phyloP scores from a whole-genome alignment of 306 rosid genomes.

The Vigna angularis region DNA sequence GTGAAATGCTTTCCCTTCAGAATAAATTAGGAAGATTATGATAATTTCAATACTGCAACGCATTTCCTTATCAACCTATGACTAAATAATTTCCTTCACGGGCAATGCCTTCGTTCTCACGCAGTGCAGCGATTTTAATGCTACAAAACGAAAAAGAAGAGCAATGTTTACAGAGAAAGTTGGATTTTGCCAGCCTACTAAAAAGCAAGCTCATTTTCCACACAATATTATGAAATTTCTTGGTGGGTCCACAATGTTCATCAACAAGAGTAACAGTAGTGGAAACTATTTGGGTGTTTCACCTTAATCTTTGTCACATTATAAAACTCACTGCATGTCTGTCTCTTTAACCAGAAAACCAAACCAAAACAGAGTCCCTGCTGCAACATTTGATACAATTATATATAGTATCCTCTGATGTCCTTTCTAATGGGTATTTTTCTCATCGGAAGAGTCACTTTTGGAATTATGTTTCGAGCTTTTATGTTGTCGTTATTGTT shows the following conservation, averaged over 20 bases:
- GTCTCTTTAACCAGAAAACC: conserved; percentile 5
- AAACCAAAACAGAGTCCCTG: not conserved
- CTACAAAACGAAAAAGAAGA: not conserved
- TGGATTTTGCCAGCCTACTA: not conserved
- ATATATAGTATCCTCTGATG: not conserved
- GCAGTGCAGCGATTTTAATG: not conserved
- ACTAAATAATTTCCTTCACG: conserved; percentile 1
- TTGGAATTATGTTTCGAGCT: conserved; percentile 18
- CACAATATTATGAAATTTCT: not conserved
- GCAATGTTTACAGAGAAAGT: not conserved
- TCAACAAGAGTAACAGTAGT: not conserved
- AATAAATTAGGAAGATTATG: no score
- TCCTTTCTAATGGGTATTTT: conserved; percentile 34
- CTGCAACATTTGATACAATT: no score
- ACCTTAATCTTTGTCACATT: not conserved
- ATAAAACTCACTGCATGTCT: not conserved
- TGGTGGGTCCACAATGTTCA: not conserved
- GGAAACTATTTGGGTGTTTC: not conserved
- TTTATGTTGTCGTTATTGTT: conserved; percentile 28
- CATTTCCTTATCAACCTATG: no score
- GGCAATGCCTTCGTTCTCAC: not conserved
- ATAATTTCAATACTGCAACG: no score
- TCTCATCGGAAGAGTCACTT: conserved; percentile 6
- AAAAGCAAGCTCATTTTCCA: conserved; percentile 26
- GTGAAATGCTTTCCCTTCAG: no score